Evolutionary conservation across 331 rosid species (phyloP), one percentile per base, ranked within the genome.

Genomic region (Cydonia oblonga): DNA sequence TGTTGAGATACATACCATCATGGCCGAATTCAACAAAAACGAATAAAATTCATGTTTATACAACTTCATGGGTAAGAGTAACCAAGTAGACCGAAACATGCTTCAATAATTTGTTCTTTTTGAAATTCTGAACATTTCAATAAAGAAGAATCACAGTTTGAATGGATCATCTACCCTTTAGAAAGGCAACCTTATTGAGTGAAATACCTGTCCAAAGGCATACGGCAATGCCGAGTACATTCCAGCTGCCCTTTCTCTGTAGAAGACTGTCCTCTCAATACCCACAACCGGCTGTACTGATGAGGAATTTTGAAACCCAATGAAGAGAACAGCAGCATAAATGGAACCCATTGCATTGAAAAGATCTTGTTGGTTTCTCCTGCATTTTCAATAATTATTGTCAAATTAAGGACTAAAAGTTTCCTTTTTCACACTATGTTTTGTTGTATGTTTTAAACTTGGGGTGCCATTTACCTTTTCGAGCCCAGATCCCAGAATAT

Each of bases 221-320:
- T 84, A 83, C 2, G 87, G 84, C 46, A 83, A 61, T 14, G 82
- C 87, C 4, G 87, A 80, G 66, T 83, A 83, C 87, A 83, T 80
- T 62, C 87, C 84, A 16, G 87, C 85, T 1, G 85, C 87, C 71
- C 78, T 77, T 57, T 84, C 87, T 77, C 87, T 69, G 51, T 80
- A 84, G 69, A 84, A 84, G 14, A 84, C 87, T 9, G 81, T 77
- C 57, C 87, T 75, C 72, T 84, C 87, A 5, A 84, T 29, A 8
- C 76, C 77, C 4, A 84, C 85, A 49, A 84, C 85, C 10, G 87
- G 87, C 42, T 84, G 85, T 18, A 84, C 83, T 8, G 87, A 77
- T 19, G 75, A 2, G 9, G 85, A 80, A 68, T 84, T 84, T 74
- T 74, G 81, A 14, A 61, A 65, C 4, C 87, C 87, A 60, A 84